phyloP scores from a whole-genome alignment of 1,139 yeast species.

The Hyphopichia buzzinii region DNA sequence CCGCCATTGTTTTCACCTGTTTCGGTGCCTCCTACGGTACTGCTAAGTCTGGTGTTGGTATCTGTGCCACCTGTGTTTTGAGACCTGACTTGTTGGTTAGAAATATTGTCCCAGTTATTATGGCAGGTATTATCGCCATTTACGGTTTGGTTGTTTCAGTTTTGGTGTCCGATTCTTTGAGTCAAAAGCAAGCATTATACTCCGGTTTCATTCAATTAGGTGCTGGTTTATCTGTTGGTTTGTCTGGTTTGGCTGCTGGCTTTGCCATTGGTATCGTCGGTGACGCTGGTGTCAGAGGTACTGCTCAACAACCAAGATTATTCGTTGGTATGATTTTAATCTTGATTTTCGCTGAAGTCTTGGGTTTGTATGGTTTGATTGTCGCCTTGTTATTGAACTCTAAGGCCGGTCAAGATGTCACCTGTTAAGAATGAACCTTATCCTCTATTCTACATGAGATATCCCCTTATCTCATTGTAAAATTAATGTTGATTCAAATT shows the following conservation, averaged over 20 bases:
- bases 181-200: constrained; percentile 88
- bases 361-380: constrained; percentile 95
- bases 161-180: constrained; percentile 85
- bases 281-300: constrained; percentile 96
- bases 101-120: constrained; percentile 92
- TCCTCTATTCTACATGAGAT: no score
- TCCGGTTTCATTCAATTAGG: constrained; percentile 98
- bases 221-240: constrained; percentile 97
- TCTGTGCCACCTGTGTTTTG: constrained; percentile 95
- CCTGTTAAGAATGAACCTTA: constrained; percentile 50
- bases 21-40: constrained; percentile 99
- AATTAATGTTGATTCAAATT: not conserved
- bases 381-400: constrained; percentile 96
- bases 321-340: constrained; percentile 94
- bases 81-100: constrained; percentile 94
- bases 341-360: constrained; percentile 95
- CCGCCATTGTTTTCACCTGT: constrained; percentile 97
- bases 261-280: constrained; percentile 99
- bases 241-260: constrained; percentile 96
- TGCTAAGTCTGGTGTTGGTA: constrained; percentile 99
- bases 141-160: constrained; percentile 98
- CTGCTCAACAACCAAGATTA: constrained; percentile 93
- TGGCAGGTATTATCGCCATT: constrained; percentile 99
- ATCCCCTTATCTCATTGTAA: no score
- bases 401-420: constrained; percentile 87